Evolutionary conservation across 495 filamentous ascomycete genomes (phyloP).

Genomic region (Talaromyces stipitatus): DNA sequence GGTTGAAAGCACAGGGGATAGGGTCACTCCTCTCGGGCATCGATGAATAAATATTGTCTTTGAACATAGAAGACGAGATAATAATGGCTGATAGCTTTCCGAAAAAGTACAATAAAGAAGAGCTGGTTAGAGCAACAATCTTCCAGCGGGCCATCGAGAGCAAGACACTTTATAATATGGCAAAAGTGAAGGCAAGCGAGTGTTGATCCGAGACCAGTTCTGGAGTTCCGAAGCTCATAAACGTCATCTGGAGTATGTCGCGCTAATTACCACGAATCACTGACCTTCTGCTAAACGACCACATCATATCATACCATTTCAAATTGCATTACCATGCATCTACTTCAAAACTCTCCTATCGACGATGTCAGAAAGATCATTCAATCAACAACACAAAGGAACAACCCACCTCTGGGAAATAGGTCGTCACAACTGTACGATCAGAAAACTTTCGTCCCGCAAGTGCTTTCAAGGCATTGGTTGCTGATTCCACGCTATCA

Average conservation of each 20-base stretch:
- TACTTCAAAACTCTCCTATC: slow-evolving; percentile 72
- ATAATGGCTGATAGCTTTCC: neutral
- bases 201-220: neutral
- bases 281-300: neutral
- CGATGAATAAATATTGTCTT: neutral
- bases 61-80: neutral
- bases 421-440: slow-evolving; percentile 91
- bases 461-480: slow-evolving; percentile 73
- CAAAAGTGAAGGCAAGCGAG: too few relatives aligned
- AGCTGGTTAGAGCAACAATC: neutral
- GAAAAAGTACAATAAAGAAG: neutral
- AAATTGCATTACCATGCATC: slow-evolving; percentile 54
- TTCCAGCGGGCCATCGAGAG: too few relatives aligned
- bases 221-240: neutral
- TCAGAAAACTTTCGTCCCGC: slow-evolving; percentile 93
- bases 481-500: slow-evolving; percentile 68
- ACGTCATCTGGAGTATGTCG: neutral
- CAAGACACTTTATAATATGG: too few relatives aligned
- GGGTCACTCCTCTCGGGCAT: neutral
- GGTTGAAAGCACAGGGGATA: neutral
- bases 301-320: neutral
- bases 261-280: neutral
- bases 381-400: neutral
- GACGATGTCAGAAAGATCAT: slow-evolving; percentile 10
- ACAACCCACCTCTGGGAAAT: slow-evolving; percentile 74